Evolutionary conservation across 2,329 filamentous ascomycete species (phyloP).

Genomic region (Zymoseptoria tritici): DNA sequence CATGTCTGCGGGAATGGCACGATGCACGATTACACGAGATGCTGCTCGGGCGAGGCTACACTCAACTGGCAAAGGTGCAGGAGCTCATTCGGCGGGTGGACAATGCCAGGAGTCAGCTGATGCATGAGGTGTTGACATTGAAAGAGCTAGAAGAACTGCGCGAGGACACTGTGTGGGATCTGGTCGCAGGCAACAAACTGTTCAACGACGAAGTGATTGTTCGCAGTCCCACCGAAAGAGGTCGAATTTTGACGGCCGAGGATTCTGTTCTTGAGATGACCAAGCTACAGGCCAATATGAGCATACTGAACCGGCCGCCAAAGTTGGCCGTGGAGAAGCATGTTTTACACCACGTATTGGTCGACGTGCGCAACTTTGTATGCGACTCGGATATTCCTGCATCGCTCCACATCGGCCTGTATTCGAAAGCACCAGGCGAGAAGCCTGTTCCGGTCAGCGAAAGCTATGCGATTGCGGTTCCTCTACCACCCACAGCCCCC

Average conservation of each 20-base stretch:
- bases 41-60: constrained; percentile 74
- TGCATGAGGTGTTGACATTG: constrained; percentile 86
- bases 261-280: constrained; percentile 91
- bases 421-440: constrained; percentile 59
- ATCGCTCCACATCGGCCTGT: constrained; percentile 70
- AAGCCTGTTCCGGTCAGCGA: constrained; percentile 67
- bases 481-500: constrained; percentile 63
- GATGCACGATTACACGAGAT: constrained; percentile 93
- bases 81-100: constrained; percentile 76
- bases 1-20: constrained; percentile 95
- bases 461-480: constrained; percentile 70
- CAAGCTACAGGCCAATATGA: constrained; percentile 91
- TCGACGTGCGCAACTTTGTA: constrained; percentile 76
- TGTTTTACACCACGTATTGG: constrained; percentile 70
- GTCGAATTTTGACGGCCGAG: constrained; percentile 79
- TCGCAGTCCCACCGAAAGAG: constrained; percentile 73
- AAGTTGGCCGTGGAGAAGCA: constrained; percentile 59
- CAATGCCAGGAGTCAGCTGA: constrained; percentile 74
- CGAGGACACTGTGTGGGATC: constrained; percentile 89
- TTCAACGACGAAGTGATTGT: constrained; percentile 92
- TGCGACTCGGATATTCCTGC: constrained; percentile 69
- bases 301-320: constrained; percentile 77
- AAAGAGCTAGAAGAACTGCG: constrained; percentile 74
- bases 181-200: constrained; percentile 90
- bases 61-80: constrained; percentile 71